Base-by-base conservation (phyloP, 1,284 basidiomycete genomes). In the Boletellus dicymbophilus region DNA sequence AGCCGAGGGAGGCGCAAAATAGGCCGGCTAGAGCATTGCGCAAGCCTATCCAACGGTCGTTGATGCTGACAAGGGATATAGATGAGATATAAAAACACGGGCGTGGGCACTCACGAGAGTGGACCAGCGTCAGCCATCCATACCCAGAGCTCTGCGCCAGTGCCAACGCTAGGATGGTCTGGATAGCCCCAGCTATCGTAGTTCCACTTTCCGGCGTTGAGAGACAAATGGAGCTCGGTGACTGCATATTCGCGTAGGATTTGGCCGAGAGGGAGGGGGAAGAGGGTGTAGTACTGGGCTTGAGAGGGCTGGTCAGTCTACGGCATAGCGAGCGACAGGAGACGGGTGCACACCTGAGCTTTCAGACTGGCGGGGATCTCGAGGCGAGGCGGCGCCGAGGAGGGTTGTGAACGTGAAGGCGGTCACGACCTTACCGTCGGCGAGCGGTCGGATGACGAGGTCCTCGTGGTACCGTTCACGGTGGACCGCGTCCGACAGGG, bases 181-280 rank as follows among this genome's bases (percentile, higher is more conserved):
- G 93, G 91, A 55, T 84, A 81, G 1, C 90, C 90, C 88, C 94
- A 96, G n/a, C 78, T 70, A 30, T 82, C 79, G 62, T 95, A 94
- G 63, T 90, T 81, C 95, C 95, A 98, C 56, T 87, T 87, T 10
- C 95, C 95, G 11, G 93, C 84, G 54, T 94, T 95, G 49, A 98
- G 79, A 12, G 86, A 84, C 2, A 98, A 80, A 58, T 95, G 90
- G 15, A 98, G 77, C 59, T 96, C 93, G 0, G 90, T 85, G 21
- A 95, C 84, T 1, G 86, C 83, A 65, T 93, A 90, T 64, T 90
- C 82, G 50, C 88, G 84, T 22, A 97, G 75, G 18, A 97, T 87
- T 64, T 97, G 90, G 3, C 95, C 86, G 16, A 98, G 75, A 1
- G 87, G 77, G 9, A 96, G 81, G 0, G 95, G 94, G 46, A 97